Evolutionary conservation across 441 rosid genomes (phyloP), one percentile per base, ranked within the genome.

Genomic region (Monsonia emarginata): DNA sequence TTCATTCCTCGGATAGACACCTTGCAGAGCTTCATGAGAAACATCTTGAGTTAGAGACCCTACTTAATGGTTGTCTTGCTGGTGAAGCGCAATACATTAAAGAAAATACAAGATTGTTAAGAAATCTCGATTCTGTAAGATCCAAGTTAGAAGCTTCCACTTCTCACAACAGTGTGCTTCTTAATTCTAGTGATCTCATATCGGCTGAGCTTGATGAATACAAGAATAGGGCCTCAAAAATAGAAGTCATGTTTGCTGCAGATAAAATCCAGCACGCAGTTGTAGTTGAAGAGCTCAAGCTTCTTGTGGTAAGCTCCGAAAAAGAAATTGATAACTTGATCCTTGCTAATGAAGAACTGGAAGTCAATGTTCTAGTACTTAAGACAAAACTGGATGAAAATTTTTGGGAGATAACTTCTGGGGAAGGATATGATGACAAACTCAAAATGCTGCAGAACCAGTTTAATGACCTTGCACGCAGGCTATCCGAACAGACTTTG

Each of bases 401-500:
- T 64, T 60, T 74, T 71, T 69, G 69, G 72, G 78, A 76, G 65
- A 66, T 80, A 66, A 77, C 57, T 31, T 71, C 72, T 56, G 71
- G 70, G 26, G 82, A 77, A 73, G 75, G 74, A 69, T 67, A 32
- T 70, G 46, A 59, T 16, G 81, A 72, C 74, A 89, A 84, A 75
- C 69, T 83, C 25, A 42, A 67, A 44, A 71, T 67, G 74, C 74
- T 85, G 76, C 82, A 74, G 74, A 76, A 75, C 68, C 82, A 80
- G 78, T 83, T 82, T 60, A 66, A 63, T 72, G 94, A 83, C 80
- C 90, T 89, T 71, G 72, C 81, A 4, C 86, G 71, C 73, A 91
- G 70, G 81, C 90, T 91, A 60, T 84, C 95, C 56, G 91, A 82
- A 75, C 97, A 94, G 83, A 76, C 74, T 75, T 68, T 84, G 83